Conservation (phyloP, 768 basidiomycete genomes). For the Mycena rebaudengoi region DNA sequence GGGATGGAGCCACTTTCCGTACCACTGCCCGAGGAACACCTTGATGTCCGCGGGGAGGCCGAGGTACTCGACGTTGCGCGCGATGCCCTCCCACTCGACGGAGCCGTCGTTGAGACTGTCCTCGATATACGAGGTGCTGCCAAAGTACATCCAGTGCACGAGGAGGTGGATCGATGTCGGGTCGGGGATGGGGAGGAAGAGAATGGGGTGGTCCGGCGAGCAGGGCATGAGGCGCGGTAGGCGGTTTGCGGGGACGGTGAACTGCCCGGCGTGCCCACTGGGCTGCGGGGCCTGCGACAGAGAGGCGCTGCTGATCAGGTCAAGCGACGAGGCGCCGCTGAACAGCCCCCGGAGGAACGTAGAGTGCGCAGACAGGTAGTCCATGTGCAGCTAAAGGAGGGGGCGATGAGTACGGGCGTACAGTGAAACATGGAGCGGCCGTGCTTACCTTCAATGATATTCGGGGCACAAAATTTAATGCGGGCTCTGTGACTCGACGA, state of each 20-base stretch:
- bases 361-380: conserved; percentile 86
- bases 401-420: neutral
- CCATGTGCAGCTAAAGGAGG: conserved; percentile 70
- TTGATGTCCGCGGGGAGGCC: conserved; percentile 81
- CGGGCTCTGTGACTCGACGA: conserved; percentile 62
- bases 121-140: conserved; percentile 70
- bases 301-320: conserved; percentile 56
- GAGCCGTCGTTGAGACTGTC: conserved; percentile 68
- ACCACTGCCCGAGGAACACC: conserved; percentile 80
- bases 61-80: conserved; percentile 90
- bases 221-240: conserved; percentile 77
- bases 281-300: conserved; percentile 30
- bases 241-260: conserved; percentile 57
- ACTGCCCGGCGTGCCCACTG: conserved; percentile 38
- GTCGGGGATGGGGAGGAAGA: conserved; percentile 81
- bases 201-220: conserved; percentile 68
- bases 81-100: conserved; percentile 87
- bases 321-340: conserved; percentile 68
- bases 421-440: neutral
- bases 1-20: conserved; percentile 66
- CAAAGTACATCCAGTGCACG: conserved; percentile 87
- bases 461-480: conserved; percentile 57
- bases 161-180: conserved; percentile 75
- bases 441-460: conserved; percentile 68
- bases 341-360: conserved; percentile 75